Conservation (phyloP, 305 asterid genomes). For the Stenogyne calaminthoides region DNA sequence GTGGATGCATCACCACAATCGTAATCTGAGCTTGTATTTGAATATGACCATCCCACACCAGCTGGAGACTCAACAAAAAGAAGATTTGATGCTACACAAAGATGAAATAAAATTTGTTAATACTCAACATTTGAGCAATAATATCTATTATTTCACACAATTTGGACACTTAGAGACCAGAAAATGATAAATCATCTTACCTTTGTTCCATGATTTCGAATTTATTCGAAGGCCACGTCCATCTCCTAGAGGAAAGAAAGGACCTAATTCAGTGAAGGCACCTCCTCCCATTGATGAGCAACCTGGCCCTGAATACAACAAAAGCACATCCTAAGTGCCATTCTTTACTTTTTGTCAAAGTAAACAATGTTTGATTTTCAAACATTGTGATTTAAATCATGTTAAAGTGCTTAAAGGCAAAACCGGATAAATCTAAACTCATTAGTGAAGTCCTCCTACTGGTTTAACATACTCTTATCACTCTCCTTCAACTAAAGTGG, state of each 20-base stretch:
- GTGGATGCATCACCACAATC: slow-evolving; percentile 68
- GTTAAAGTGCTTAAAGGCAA: slow-evolving; percentile 12
- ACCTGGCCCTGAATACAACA: slow-evolving; percentile 67
- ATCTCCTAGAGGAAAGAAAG: slow-evolving; percentile 74
- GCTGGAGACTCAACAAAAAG: slow-evolving; percentile 97
- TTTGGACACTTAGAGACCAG: neutral
- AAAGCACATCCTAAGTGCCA: slow-evolving; percentile 7
- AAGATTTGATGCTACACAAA: slow-evolving; percentile 76
- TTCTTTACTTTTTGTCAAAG: neutral
- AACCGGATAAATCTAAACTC: neutral
- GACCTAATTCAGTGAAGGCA: slow-evolving; percentile 85
- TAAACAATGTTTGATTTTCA: neutral
- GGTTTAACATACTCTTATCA: neutral
- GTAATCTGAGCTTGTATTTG: slow-evolving; percentile 82
- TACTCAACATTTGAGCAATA: neutral
- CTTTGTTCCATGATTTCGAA: slow-evolving; percentile 78
- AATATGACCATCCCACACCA: slow-evolving; percentile 98
- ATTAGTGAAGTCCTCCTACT: neutral
- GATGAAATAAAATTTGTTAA: slow-evolving; percentile 13
- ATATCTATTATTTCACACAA: slow-evolving; percentile 1
- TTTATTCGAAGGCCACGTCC: slow-evolving; percentile 68
- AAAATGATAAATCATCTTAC: slow-evolving; percentile 23
- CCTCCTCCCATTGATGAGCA: slow-evolving; percentile 93
- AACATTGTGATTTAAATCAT: neutral
- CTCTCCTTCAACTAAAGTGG: neutral